phyloP scores from a whole-genome alignment of 257 asterid genomes.

The Nicotiana benthamiana region DNA sequence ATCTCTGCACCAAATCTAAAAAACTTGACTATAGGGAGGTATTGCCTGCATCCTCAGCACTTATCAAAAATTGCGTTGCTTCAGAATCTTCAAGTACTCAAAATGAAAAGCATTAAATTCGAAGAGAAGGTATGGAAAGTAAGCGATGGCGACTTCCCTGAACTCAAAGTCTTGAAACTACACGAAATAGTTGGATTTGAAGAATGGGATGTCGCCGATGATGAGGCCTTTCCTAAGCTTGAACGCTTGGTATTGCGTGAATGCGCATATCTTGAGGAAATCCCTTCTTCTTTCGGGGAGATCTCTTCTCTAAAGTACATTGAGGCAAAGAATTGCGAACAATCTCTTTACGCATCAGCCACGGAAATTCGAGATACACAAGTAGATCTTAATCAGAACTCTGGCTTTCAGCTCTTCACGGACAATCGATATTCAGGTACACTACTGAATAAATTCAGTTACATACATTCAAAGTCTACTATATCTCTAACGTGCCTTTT shows the following conservation, averaged over 20 bases:
- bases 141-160: neutral
- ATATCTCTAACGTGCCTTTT: neutral
- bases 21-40: neutral
- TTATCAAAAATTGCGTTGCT: neutral
- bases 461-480: too few relatives aligned
- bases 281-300: neutral
- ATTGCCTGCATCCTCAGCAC: neutral
- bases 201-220: too few relatives aligned
- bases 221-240: too few relatives aligned
- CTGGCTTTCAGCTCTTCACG: neutral
- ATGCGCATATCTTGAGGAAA: neutral
- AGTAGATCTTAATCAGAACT: neutral
- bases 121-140: too few relatives aligned
- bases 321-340: neutral
- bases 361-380: neutral
- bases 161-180: too few relatives aligned
- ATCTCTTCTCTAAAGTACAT: neutral
- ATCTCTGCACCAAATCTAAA: constrained; percentile 2
- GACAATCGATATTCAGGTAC: too few relatives aligned
- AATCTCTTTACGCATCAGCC: neutral
- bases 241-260: too few relatives aligned
- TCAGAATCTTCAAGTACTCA: constrained; percentile 4
- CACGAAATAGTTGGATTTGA: too few relatives aligned
- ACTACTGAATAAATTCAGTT: too few relatives aligned
- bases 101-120: neutral